These are phyloP conservation scores for Curvularia hawaiiensis DNA, from an alignment of 2,329 filamentous ascomycete genomes.

Conservation along the genomic window DNA sequence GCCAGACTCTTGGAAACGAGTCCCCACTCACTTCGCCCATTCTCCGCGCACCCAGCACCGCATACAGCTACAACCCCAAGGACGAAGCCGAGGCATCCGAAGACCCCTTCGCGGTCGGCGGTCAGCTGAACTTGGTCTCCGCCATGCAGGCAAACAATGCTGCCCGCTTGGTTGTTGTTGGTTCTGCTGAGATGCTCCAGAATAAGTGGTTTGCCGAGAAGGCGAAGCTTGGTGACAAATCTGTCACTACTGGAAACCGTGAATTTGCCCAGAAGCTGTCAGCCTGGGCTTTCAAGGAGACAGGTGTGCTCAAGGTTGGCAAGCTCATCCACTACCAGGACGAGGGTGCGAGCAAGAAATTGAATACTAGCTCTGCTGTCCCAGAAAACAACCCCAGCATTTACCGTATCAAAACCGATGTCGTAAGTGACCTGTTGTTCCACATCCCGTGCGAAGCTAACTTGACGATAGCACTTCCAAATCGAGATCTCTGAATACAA, in stretches of 20 bases:
- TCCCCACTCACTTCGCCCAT: constrained; percentile 81
- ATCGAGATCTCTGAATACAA: constrained; percentile 89
- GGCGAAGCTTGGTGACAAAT: constrained; percentile 63
- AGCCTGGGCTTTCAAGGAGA: constrained; percentile 97
- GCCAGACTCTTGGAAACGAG: constrained; percentile 77
- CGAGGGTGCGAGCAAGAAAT: constrained; percentile 58
- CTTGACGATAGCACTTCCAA: constrained; percentile 68
- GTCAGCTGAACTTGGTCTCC: constrained; percentile 84
- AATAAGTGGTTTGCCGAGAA: constrained; percentile 87
- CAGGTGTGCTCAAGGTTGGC: constrained; percentile 85
- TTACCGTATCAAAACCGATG: constrained; percentile 95
- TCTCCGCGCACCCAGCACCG: constrained; percentile 79
- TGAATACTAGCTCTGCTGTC: constrained; percentile 46
- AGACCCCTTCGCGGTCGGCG: constrained; percentile 82
- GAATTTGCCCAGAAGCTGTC: constrained; percentile 84
- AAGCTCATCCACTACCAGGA: constrained; percentile 76
- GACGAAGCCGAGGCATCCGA: constrained; percentile 75
- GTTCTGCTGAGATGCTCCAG: constrained; percentile 84
- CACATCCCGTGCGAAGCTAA: not conserved
- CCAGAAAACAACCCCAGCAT: constrained; percentile 75
- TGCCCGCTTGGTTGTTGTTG: constrained; percentile 83
- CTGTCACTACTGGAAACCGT: constrained; percentile 73
- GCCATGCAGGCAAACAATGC: constrained; percentile 91
- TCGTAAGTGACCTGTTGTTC: constrained; percentile 66
- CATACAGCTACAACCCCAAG: constrained; percentile 94